A percentile compares a stretch with the other conserved stretches of the same genome.
phyloP scores from a whole-genome alignment of 2,329 filamentous ascomycete species.

The Fusarium chlamydosporum region DNA sequence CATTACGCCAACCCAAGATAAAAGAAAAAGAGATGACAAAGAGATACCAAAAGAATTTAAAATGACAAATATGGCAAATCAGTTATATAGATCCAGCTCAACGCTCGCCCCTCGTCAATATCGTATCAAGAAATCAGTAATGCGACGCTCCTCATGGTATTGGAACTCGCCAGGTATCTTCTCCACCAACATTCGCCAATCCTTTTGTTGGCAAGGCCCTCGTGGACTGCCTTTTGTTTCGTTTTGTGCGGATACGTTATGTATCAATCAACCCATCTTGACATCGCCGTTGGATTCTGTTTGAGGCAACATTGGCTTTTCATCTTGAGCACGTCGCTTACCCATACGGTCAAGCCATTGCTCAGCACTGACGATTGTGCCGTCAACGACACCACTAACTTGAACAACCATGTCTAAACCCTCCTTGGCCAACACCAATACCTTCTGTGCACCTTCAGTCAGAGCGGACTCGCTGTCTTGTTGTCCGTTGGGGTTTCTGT shows the following conservation, averaged over 20 bases:
- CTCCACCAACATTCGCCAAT: neutral
- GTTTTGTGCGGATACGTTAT: neutral
- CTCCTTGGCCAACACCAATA: slow-evolving; percentile 88
- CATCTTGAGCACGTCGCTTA: slow-evolving; percentile 51
- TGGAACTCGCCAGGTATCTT: slow-evolving; percentile 27
- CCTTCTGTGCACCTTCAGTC: slow-evolving; percentile 76
- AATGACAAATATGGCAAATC: slow-evolving; percentile 11
- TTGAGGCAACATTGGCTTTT: slow-evolving; percentile 48
- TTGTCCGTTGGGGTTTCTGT: slow-evolving; percentile 48
- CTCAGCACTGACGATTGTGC: slow-evolving; percentile 91
- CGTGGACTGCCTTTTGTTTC: slow-evolving; percentile 22
- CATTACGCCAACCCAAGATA: slow-evolving; percentile 35
- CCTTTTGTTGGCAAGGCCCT: slow-evolving; percentile 20
- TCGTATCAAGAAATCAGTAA: slow-evolving; percentile 13
- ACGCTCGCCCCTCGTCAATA: slow-evolving; percentile 17
- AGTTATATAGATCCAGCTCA: slow-evolving; percentile 17
- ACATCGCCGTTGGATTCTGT: slow-evolving; percentile 47
- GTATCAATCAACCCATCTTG: slow-evolving; percentile 49
- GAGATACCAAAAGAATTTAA: neutral
- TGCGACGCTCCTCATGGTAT: slow-evolving; percentile 23
- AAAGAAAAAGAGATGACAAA: neutral
- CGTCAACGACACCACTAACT: slow-evolving; percentile 87
- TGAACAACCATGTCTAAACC: slow-evolving; percentile 95
- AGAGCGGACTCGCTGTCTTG: slow-evolving; percentile 57
- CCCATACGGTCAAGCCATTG: slow-evolving; percentile 89